phyloP scores from a whole-genome alignment of 495 filamentous ascomycete genomes.

The Lasiosphaeria miniovina region DNA sequence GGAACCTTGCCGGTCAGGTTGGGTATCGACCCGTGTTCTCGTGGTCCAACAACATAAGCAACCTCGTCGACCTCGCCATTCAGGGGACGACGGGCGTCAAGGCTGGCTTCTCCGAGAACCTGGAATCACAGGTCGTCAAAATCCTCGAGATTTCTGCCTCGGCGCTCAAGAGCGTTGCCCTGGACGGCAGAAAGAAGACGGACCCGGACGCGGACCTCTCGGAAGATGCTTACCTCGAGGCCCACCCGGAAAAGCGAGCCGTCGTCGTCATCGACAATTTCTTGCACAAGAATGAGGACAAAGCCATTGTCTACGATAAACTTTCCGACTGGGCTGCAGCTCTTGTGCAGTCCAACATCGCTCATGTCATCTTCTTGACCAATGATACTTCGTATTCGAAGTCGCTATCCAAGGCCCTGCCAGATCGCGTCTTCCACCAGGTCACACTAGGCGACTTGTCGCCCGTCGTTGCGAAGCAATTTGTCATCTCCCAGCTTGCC shows the following conservation, averaged over 20 bases:
- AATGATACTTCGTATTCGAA: constrained; percentile 89
- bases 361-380: constrained; percentile 96
- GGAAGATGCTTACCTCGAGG: constrained; percentile 87
- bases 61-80: constrained; percentile 84
- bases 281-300: constrained; percentile 71
- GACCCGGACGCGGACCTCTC: constrained; percentile 70
- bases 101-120: constrained; percentile 89
- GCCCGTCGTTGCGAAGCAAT: constrained; percentile 80
- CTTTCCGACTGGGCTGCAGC: constrained; percentile 88
- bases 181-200: constrained; percentile 63
- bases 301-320: constrained; percentile 79
- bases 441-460: constrained; percentile 82
- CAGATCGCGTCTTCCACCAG: constrained; percentile 85
- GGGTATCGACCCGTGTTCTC: constrained; percentile 93
- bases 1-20: constrained; percentile 75
- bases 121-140: constrained; percentile 88
- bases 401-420: constrained; percentile 78
- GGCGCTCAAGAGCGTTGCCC: constrained; percentile 73
- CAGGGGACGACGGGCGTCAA: constrained; percentile 94
- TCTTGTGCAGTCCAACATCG: constrained; percentile 84
- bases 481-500: constrained; percentile 81
- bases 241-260: constrained; percentile 78
- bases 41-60: constrained; percentile 93
- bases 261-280: constrained; percentile 96
- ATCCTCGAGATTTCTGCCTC: constrained; percentile 83